A percentile compares a stretch with the other conserved stretches of the same genome.
Conservation (phyloP, 495 filamentous ascomycete species). For the Ascodesmis nigricans region DNA sequence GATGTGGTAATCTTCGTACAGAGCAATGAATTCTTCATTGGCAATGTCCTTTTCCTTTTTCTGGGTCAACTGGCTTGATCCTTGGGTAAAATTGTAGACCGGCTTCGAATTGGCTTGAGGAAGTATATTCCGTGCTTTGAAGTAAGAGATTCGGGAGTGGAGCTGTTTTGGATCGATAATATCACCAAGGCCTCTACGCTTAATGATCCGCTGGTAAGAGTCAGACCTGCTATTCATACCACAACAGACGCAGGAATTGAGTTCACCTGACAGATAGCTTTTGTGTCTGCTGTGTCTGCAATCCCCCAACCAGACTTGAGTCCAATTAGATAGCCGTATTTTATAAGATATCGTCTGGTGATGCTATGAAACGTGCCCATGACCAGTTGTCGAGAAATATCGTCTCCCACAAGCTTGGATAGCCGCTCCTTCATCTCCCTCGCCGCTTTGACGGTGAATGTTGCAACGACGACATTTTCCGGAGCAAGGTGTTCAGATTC, state of each 20-base stretch:
- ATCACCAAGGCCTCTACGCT: slow-evolving; percentile 26
- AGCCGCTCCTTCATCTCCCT: slow-evolving; percentile 89
- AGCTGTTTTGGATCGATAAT: slow-evolving; percentile 47
- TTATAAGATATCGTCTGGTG: slow-evolving; percentile 60
- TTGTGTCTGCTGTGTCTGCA: slow-evolving; percentile 65
- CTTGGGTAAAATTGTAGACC: slow-evolving; percentile 4
- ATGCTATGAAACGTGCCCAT: slow-evolving; percentile 95
- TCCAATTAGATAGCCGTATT: slow-evolving; percentile 71
- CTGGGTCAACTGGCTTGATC: slow-evolving; percentile 20
- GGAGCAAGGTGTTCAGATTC: slow-evolving; percentile 47
- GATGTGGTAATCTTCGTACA: slow-evolving; percentile 61
- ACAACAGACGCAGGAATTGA: background rate
- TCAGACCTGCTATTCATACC: too few relatives aligned
- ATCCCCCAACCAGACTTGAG: slow-evolving; percentile 73
- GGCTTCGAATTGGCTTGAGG: slow-evolving; percentile 11
- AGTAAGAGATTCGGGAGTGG: slow-evolving; percentile 56
- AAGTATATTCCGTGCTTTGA: slow-evolving; percentile 41
- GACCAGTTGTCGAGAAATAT: slow-evolving; percentile 52
- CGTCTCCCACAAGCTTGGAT: slow-evolving; percentile 52
- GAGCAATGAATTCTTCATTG: slow-evolving; percentile 47
- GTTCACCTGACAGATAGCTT: slow-evolving; percentile 29
- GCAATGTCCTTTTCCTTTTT: slow-evolving; percentile 32
- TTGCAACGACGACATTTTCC: slow-evolving; percentile 87
- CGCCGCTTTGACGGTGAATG: slow-evolving; percentile 93
- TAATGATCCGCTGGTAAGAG: slow-evolving; percentile 51